Evolutionary conservation across 345 rosid species (phyloP), one percentile per base, ranked within the genome.

Genomic region (Gossypium anomalum): DNA sequence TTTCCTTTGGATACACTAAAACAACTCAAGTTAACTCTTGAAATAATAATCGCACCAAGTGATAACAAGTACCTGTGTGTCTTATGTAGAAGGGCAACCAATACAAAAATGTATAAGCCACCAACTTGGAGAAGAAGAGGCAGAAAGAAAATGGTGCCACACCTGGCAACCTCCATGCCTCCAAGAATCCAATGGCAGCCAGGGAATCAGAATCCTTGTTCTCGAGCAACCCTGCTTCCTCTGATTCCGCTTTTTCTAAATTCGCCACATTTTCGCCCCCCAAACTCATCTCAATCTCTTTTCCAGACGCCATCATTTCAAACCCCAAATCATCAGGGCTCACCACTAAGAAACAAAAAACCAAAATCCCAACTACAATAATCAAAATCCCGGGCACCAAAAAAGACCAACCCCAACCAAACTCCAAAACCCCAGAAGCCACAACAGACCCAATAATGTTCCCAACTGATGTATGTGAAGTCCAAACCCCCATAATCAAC

Each of bases 321-420:
- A 90, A 85, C 70, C 93, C 98, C 83, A 91, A 72, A 81, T 86
- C 92, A 60, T 82, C 83, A 58, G 95, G 98, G 77, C 85, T 85
- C 62, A 86, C 97, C 57, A 82, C 92, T 63, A 94, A 88, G 82
- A 79, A 92, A 61, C 75, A 55, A 73, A 91, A 91, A 72, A 92
- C 97, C 51, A 92, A 74, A 65, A 78, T 5, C 10, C 90, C 95
- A 69, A 85, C 85, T 2, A 89, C 71, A 56, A 92, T 89, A 68
- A 92, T 85, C 78, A 92, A 61, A 77, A 82, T 9, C 20, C 97
- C 98, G 4, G 98, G 97, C 79, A 91, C 76, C 51, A 83, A 78
- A 80, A 95, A 95, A 4, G 99, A 91, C 99, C 99, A 95, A 13
- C 99, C 99, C 99, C 99, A 95, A 9, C 99, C 98, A 44, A 77